Percentiles rank a stretch among this genome's conserved stretches.
Evolutionary conservation across 352 stramenopile species (phyloP).

Genomic region (Pythium aquatile): DNA sequence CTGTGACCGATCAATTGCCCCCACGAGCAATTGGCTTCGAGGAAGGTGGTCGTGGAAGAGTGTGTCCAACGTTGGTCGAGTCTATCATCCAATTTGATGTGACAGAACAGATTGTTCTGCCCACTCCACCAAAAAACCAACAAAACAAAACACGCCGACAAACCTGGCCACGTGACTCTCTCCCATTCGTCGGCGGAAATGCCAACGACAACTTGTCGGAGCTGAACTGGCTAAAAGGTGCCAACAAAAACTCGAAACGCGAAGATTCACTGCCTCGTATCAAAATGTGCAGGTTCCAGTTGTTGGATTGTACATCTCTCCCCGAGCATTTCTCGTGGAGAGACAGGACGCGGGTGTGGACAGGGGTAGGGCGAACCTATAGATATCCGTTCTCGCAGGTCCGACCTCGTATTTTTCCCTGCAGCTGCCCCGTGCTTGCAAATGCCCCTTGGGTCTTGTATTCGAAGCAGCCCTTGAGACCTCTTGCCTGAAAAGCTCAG

Average conservation of each 20-base stretch:
- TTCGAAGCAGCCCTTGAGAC: not conserved
- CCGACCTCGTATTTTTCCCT: not conserved
- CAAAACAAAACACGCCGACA: not conserved
- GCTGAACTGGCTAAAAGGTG: constrained; percentile 5
- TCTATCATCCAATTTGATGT: not conserved
- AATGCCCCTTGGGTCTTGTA: constrained; percentile 8
- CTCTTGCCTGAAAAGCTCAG: not conserved
- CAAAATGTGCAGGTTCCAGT: constrained; percentile 13
- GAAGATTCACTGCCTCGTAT: constrained; percentile 17
- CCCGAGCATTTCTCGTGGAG: constrained; percentile 1
- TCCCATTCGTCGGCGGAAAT: not conserved
- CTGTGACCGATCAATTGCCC: not conserved
- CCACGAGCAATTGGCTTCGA: not conserved
- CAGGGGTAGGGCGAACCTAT: constrained; percentile 23
- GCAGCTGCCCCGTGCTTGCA: constrained; percentile 8
- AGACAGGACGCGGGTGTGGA: constrained; percentile 8
- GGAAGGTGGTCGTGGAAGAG: not conserved
- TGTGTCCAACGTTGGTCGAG: not conserved
- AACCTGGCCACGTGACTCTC: not conserved
- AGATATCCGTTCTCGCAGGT: not conserved
- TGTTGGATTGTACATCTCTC: constrained; percentile 8
- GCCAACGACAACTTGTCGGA: too few species aligned
- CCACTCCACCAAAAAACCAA: not conserved
- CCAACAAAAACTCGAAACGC: constrained; percentile 2
- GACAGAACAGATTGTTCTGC: not conserved